A percentile compares a stretch with the other conserved stretches of the same genome.
phyloP scores from a whole-genome alignment of 805 yeast species.

The Nakazawaea populi region DNA sequence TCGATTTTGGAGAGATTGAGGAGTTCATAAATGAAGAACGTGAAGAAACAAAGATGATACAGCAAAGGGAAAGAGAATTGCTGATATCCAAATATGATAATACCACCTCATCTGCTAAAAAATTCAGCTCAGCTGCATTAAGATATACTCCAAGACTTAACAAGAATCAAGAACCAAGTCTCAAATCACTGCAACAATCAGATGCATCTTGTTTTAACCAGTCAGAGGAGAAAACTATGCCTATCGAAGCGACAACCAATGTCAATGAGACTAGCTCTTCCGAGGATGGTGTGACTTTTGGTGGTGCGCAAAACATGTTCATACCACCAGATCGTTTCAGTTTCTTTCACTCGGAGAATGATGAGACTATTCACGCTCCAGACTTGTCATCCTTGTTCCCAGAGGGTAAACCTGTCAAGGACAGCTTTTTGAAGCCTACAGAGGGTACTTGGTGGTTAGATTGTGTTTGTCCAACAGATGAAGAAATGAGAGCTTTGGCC shows the following conservation, averaged over 20 bases:
- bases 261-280: conserved; percentile 17
- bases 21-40: conserved; percentile 65
- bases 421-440: conserved; percentile 57
- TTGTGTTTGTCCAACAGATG: conserved; percentile 89
- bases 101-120: conserved; percentile 30
- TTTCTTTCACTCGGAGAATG: conserved; percentile 74
- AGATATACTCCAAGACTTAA: conserved; percentile 50
- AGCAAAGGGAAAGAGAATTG: conserved; percentile 26
- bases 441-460: conserved; percentile 95
- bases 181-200: neutral
- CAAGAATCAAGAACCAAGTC: neutral
- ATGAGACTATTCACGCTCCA: conserved; percentile 85
- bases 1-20: conserved; percentile 87
- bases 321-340: conserved; percentile 72
- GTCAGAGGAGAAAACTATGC: conserved; percentile 13
- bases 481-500: conserved; percentile 86
- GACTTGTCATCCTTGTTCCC: conserved; percentile 72
- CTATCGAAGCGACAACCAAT: conserved; percentile 16
- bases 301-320: conserved; percentile 14
- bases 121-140: conserved; percentile 45
- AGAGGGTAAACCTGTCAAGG: conserved; percentile 59
- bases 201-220: neutral
- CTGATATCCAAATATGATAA: conserved; percentile 9
- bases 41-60: conserved; percentile 36
- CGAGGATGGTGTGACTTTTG: conserved; percentile 30